A percentile compares a stretch with the other conserved stretches of the same genome.
These are phyloP conservation scores for Primulina tabacum DNA, from an alignment of 257 asterid genomes.

Conservation along the genomic window DNA sequence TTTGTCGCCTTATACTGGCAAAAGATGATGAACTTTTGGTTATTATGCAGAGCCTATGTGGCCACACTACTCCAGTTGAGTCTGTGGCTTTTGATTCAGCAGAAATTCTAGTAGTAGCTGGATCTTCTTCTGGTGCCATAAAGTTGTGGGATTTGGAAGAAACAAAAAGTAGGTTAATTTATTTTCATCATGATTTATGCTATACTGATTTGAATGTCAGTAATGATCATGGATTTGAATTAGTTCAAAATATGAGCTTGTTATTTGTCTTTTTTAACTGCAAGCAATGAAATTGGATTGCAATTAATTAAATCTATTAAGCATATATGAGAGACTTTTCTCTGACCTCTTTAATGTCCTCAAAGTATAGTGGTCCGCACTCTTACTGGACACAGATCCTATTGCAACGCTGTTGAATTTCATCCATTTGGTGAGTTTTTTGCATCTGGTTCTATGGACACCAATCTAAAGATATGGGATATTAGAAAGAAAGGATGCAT, in stretches of 20 bases:
- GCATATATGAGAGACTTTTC: constrained; percentile 7
- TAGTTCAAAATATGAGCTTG: not conserved
- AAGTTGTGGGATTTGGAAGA: constrained; percentile 98
- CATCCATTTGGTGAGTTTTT: constrained; percentile 99
- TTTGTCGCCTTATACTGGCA: constrained; percentile 23
- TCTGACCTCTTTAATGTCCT: constrained; percentile 45
- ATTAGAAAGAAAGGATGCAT: constrained; percentile 98
- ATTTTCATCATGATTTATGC: constrained; percentile 10
- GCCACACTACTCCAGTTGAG: constrained; percentile 92
- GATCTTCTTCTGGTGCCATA: constrained; percentile 94
- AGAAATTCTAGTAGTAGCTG: constrained; percentile 85
- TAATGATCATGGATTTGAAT: constrained; percentile 5
- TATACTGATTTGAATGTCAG: constrained; percentile 10
- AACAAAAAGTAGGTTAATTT: constrained; percentile 66
- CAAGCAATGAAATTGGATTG: not conserved
- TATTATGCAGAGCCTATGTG: constrained; percentile 73
- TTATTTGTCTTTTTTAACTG: constrained; percentile 14
- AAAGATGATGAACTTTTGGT: constrained; percentile 24
- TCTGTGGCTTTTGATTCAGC: constrained; percentile 91
- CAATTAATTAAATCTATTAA: constrained; percentile 5
- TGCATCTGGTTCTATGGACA: constrained; percentile 99
- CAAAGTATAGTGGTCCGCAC: constrained; percentile 91
- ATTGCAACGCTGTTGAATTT: constrained; percentile 92
- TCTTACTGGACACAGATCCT: constrained; percentile 95
- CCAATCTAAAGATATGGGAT: constrained; percentile 96